Percentiles rank a stretch among this genome's conserved stretches.
phyloP scores from a whole-genome alignment of 257 asterid genomes.

The Solanum clarkiae region DNA sequence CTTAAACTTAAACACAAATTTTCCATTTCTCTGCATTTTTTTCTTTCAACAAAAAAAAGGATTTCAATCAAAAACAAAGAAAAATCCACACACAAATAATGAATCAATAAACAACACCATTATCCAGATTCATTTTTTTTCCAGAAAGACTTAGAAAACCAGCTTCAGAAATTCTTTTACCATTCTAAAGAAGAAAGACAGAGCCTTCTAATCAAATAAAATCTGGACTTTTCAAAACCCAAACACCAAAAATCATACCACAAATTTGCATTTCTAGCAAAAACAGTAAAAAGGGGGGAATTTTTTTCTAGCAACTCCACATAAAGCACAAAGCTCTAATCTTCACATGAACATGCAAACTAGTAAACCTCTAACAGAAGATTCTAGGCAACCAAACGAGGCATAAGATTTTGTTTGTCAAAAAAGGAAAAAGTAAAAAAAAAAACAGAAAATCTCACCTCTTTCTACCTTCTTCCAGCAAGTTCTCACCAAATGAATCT shows the following conservation, averaged over 20 bases:
- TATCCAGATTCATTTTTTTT: not conserved
- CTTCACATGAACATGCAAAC: not conserved
- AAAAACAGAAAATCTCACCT: conserved; percentile 3
- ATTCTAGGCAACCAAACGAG: not conserved
- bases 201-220: not conserved
- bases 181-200: not conserved
- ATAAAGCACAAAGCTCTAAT: not conserved
- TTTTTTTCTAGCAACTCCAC: not conserved
- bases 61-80: not conserved
- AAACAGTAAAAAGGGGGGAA: not conserved
- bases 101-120: not conserved
- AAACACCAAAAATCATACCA: not conserved
- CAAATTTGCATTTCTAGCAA: not conserved
- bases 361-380: not conserved
- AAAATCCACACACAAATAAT: not conserved
- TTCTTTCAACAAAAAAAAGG: not conserved
- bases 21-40: not conserved
- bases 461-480: conserved; percentile 16
- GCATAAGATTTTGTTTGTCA: not conserved
- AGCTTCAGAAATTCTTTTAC: not conserved
- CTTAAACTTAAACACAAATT: not conserved
- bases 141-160: not conserved
- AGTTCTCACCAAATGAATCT: conserved; percentile 17
- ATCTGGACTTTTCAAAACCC: not conserved
- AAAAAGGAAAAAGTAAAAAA: not conserved